phyloP scores from a whole-genome alignment of 2,329 filamentous ascomycete species.

The Coniochaeta pulveracea region DNA sequence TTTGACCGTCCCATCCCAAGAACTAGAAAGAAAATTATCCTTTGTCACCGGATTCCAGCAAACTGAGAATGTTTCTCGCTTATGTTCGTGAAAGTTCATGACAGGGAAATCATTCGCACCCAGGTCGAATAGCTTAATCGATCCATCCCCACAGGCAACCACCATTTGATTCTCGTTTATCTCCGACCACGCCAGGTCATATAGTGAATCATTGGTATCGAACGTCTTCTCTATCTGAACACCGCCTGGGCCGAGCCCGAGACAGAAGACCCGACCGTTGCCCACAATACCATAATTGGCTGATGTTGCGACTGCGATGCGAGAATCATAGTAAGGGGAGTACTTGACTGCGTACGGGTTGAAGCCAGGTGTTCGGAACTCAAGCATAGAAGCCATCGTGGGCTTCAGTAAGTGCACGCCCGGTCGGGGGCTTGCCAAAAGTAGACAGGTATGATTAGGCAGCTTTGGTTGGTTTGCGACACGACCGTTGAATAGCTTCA shows the following conservation, averaged over 20 bases:
- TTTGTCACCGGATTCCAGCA: slow-evolving; percentile 89
- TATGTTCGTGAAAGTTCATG: slow-evolving; percentile 87
- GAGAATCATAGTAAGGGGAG: slow-evolving; percentile 94
- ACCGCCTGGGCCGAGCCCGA: slow-evolving; percentile 73
- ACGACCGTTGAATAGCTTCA: no score
- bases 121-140: slow-evolving; percentile 87
- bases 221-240: slow-evolving; percentile 84
- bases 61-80: slow-evolving; percentile 83
- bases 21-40: slow-evolving; percentile 79
- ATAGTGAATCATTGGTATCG: slow-evolving; percentile 94
- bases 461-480: no score
- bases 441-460: no score
- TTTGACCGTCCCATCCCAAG: slow-evolving; percentile 95
- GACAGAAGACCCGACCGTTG: slow-evolving; percentile 80
- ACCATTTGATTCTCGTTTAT: slow-evolving; percentile 91
- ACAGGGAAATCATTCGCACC: slow-evolving; percentile 74
- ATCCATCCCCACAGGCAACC: slow-evolving; percentile 83
- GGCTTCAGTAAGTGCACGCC: no score
- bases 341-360: slow-evolving; percentile 98
- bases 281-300: slow-evolving; percentile 96
- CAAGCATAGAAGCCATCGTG: slow-evolving; percentile 64
- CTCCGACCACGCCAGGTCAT: slow-evolving; percentile 92
- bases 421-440: no score
- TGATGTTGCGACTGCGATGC: slow-evolving; percentile 80
- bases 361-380: slow-evolving; percentile 86